phyloP scores from a whole-genome alignment of 2,329 filamentous ascomycete species.

The Penicillium sp. region DNA sequence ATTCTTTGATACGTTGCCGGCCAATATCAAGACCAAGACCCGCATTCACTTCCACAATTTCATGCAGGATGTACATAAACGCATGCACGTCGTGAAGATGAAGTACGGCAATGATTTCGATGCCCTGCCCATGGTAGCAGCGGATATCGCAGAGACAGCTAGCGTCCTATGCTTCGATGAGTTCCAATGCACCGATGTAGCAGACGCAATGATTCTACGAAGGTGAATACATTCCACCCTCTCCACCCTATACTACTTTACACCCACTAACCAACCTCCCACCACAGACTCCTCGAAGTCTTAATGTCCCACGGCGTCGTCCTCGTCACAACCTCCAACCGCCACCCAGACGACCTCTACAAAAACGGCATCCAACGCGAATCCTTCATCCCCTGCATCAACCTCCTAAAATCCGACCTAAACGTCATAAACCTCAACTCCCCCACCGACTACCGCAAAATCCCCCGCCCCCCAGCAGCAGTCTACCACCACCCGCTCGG shows the following conservation, averaged over 20 bases:
- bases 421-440: conserved; percentile 94
- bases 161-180: conserved; percentile 97
- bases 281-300: conserved; percentile 71
- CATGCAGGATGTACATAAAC: conserved; percentile 96
- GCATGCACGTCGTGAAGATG: conserved; percentile 89
- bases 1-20: conserved; percentile 90
- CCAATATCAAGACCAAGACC: conserved; percentile 78
- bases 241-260: neutral
- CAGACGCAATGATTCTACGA: conserved; percentile 96
- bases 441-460: conserved; percentile 95
- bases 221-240: conserved; percentile 51
- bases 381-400: conserved; percentile 93
- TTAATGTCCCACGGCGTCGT: conserved; percentile 98
- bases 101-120: conserved; percentile 87
- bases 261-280: neutral
- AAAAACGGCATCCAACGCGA: conserved; percentile 97
- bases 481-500: conserved; percentile 93
- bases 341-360: conserved; percentile 95
- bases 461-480: conserved; percentile 86
- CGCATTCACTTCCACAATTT: conserved; percentile 99
- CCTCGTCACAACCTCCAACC: conserved; percentile 91
- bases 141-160: conserved; percentile 84
- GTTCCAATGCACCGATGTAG: conserved; percentile 98
- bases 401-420: conserved; percentile 81
- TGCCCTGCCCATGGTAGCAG: conserved; percentile 87